Conservation (phyloP, 805 yeast genomes). For the Yarrowia porcina region DNA sequence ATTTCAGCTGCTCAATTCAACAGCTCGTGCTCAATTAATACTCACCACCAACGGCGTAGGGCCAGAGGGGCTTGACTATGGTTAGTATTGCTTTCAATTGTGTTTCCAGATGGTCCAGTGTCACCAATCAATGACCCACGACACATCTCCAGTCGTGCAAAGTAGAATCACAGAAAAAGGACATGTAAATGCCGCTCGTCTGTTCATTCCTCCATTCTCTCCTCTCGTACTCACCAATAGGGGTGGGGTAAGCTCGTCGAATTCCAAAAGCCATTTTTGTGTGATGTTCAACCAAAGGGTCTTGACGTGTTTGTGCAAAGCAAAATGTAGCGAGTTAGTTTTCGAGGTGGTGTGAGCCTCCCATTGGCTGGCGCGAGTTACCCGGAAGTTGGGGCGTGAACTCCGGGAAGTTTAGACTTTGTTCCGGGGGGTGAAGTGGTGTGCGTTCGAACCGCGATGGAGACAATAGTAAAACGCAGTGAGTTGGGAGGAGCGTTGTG, state of each 20-base stretch:
- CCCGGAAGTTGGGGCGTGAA: background rate
- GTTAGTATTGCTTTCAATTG: conserved; percentile 8
- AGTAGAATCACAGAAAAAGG: too few relatives aligned
- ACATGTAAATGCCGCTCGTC: too few relatives aligned
- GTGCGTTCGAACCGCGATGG: background rate
- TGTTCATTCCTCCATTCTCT: background rate
- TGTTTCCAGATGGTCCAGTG: background rate
- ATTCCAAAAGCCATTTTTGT: conserved; percentile 26
- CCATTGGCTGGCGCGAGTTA: conserved; percentile 24
- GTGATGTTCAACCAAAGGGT: conserved; percentile 23
- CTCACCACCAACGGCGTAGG: conserved; percentile 80
- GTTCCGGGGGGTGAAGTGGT: too few relatives aligned
- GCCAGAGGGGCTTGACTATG: conserved; percentile 73
- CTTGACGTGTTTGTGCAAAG: conserved; percentile 24
- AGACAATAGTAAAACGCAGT: background rate
- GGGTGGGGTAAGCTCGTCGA: conserved; percentile 34
- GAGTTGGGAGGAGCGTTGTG: too few relatives aligned
- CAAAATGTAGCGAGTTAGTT: conserved; percentile 21
- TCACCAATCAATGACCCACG: too few relatives aligned
- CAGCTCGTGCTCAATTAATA: conserved; percentile 30
- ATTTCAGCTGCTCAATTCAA: background rate
- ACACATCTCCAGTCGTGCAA: background rate
- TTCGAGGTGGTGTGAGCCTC: conserved; percentile 17
- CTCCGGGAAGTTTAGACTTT: background rate
- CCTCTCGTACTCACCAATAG: conserved; percentile 32